Percentiles rank a stretch among this genome's conserved stretches.
Evolutionary conservation across 2,329 filamentous ascomycete genomes (phyloP).

Genomic region (Calonectria pseudoreteaudii): DNA sequence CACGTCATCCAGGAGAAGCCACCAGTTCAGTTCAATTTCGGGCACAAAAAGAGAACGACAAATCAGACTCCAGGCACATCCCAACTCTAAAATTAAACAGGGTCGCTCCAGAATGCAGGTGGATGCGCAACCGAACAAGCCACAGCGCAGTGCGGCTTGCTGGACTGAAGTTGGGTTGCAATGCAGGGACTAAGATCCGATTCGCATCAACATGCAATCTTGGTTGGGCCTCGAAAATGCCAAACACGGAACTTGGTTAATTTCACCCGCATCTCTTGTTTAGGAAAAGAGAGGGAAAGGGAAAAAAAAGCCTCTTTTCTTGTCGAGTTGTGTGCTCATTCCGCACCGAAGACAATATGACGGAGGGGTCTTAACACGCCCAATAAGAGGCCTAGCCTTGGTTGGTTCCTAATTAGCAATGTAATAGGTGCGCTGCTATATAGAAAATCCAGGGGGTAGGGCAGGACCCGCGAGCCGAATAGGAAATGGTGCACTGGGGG

Average conservation of each 20-base stretch:
- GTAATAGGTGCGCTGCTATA: not conserved
- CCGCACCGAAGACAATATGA: not conserved
- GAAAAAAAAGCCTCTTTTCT: not conserved
- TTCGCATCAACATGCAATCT: not conserved
- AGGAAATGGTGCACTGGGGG: not conserved
- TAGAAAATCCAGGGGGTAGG: constrained; percentile 15
- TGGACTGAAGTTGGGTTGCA: constrained; percentile 9
- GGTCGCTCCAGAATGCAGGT: not conserved
- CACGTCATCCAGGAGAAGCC: constrained; percentile 18
- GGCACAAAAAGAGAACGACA: not conserved
- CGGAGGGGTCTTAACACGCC: not conserved
- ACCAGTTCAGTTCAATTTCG: constrained; percentile 8
- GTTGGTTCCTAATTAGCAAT: not conserved
- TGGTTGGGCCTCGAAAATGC: not conserved
- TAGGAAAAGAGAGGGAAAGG: no score
- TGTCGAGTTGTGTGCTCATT: not conserved
- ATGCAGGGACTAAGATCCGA: constrained; percentile 6
- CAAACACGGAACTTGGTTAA: not conserved
- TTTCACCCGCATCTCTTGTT: constrained; percentile 5
- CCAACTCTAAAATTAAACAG: not conserved
- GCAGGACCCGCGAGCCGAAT: not conserved
- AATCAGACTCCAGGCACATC: not conserved
- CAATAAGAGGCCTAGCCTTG: not conserved
- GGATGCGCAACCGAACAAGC: not conserved
- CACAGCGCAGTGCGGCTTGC: not conserved